A percentile compares a stretch with the other conserved stretches of the same genome.
These are phyloP conservation scores for Russula virescens DNA, from an alignment of 768 basidiomycete genomes.

Conservation along the genomic window DNA sequence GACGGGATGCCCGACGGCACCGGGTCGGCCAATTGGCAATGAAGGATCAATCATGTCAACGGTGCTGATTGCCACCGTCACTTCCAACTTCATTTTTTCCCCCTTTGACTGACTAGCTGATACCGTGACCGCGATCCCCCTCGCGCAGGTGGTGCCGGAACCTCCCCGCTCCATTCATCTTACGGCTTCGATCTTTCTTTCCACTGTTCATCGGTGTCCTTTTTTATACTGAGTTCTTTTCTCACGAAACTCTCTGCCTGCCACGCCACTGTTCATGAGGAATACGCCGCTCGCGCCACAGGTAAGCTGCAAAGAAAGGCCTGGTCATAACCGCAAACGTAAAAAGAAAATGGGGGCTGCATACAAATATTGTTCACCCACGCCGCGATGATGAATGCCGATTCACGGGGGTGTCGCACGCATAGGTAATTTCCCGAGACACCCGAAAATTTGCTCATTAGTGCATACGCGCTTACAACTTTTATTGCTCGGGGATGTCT, in stretches of 20 bases:
- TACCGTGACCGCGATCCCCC: neutral
- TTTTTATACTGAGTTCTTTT: neutral
- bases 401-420: slow-evolving; percentile 2
- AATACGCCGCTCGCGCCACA: slow-evolving; percentile 16
- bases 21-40: neutral
- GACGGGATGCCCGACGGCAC: slow-evolving; percentile 9
- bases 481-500: neutral
- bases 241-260: slow-evolving; percentile 17
- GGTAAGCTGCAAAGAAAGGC: neutral
- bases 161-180: neutral
- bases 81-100: neutral
- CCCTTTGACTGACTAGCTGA: neutral
- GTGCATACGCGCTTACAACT: neutral
- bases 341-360: neutral
- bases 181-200: neutral
- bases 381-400: neutral
- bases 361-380: neutral
- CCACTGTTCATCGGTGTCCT: neutral
- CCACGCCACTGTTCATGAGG: slow-evolving; percentile 11
- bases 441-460: neutral
- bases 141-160: neutral
- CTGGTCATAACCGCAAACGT: neutral
- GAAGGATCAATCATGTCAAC: slow-evolving; percentile 4
- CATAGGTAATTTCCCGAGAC: neutral
- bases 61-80: neutral